A percentile compares a stretch with the other conserved stretches of the same genome.
Evolutionary conservation across 148 eudicot genomes (phyloP).

Genomic region (Persicaria maculosa): DNA sequence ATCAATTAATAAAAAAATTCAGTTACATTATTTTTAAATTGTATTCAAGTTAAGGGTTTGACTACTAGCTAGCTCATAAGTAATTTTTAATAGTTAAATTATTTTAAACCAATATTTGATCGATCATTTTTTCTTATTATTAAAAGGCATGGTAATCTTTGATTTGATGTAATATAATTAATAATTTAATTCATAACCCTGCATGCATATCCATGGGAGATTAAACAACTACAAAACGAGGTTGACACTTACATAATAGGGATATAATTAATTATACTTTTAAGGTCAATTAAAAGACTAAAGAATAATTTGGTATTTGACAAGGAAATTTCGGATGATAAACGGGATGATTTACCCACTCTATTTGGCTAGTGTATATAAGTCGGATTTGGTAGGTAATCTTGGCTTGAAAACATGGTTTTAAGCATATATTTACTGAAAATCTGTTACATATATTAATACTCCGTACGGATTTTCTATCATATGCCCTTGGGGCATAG

Average conservation of each 20-base stretch:
- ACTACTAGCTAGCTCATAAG: too few species aligned
- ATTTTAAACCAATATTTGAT: too few species aligned
- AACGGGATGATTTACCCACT: not conserved
- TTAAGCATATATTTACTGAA: not conserved
- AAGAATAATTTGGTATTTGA: slow-evolving; percentile 9
- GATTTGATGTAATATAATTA: not conserved
- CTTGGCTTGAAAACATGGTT: not conserved
- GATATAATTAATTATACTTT: not conserved
- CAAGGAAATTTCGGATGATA: not conserved
- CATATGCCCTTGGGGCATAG: too few species aligned
- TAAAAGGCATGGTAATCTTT: not conserved
- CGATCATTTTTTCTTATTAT: not conserved
- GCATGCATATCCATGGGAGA: not conserved
- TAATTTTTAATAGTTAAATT: too few species aligned
- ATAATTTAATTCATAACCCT: not conserved
- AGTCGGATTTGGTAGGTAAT: slow-evolving; percentile 2
- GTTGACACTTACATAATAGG: not conserved
- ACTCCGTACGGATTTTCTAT: too few species aligned
- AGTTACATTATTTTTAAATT: too few species aligned
- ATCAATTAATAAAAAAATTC: too few species aligned
- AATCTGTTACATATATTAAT: not conserved
- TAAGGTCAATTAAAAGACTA: not conserved
- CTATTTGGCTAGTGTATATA: not conserved
- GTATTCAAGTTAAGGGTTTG: too few species aligned
- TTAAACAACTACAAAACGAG: not conserved